Evolutionary conservation across 2,329 filamentous ascomycete genomes (phyloP).

Genomic region (Macroventuria anomochaeta): DNA sequence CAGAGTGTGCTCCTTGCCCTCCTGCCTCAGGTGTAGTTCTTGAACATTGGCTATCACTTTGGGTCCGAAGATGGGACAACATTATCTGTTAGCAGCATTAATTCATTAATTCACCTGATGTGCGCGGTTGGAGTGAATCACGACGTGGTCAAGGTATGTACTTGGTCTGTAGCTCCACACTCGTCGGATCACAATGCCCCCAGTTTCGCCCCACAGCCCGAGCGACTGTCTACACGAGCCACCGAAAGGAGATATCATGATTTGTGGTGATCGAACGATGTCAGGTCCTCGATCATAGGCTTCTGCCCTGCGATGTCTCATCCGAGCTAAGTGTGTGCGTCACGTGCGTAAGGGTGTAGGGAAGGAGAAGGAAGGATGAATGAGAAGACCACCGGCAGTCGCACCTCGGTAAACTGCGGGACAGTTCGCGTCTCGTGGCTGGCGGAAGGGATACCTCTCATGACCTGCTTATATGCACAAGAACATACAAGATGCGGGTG

Average conservation of each 20-base stretch:
- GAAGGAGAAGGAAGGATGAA: neutral
- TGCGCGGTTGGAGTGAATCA: neutral
- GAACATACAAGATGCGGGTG: slow-evolving; percentile 2
- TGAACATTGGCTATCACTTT: too few relatives aligned
- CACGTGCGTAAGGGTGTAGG: slow-evolving; percentile 1
- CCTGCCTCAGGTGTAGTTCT: too few relatives aligned
- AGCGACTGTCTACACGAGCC: neutral
- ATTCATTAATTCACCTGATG: neutral
- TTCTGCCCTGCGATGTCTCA: neutral
- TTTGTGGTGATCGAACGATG: neutral
- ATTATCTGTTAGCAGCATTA: too few relatives aligned
- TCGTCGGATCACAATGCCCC: too few relatives aligned
- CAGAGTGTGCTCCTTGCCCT: too few relatives aligned
- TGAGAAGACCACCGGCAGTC: neutral
- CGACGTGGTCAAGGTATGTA: too few relatives aligned
- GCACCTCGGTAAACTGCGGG: slow-evolving; percentile 6
- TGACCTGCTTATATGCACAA: neutral
- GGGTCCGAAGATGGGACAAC: too few relatives aligned
- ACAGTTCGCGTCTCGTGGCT: slow-evolving; percentile 1
- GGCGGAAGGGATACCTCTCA: slow-evolving; percentile 11
- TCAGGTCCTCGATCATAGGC: neutral
- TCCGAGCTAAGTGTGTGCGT: neutral
- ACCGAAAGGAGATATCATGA: neutral
- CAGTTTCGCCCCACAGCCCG: neutral
- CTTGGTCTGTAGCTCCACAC: neutral